Conservation (phyloP, 148 eudicot genomes). For the Rhododendron molle region DNA sequence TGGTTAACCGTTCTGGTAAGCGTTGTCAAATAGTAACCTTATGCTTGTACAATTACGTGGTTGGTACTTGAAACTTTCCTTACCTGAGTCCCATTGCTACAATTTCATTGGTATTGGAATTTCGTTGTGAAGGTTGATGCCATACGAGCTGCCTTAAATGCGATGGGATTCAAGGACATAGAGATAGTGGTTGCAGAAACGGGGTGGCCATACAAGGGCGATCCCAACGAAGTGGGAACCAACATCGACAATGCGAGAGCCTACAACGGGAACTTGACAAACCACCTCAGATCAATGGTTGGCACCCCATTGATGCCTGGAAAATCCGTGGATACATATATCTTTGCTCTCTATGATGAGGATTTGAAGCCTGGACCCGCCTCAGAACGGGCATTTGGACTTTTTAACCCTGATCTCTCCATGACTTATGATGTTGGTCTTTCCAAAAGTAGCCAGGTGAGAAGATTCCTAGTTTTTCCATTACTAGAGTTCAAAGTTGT, state of each 20-base stretch:
- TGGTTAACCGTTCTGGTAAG: background rate
- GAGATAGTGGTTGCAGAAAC: conserved; percentile 91
- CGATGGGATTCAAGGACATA: conserved; percentile 64
- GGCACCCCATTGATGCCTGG: conserved; percentile 95
- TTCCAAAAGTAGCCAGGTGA: conserved; percentile 46
- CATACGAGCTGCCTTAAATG: conserved; percentile 60
- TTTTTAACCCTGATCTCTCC: conserved; percentile 61
- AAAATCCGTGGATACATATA: conserved; percentile 70
- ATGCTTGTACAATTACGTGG: background rate
- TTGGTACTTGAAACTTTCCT: background rate
- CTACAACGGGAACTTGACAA: conserved; percentile 64
- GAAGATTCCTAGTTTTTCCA: background rate
- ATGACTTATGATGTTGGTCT: conserved; percentile 63
- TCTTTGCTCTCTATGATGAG: conserved; percentile 92
- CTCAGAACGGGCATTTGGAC: conserved; percentile 74
- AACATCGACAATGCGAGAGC: conserved; percentile 76
- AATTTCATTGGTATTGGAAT: background rate
- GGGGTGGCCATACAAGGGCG: conserved; percentile 91
- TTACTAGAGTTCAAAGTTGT: background rate
- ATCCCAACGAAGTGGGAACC: conserved; percentile 67
- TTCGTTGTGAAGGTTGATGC: conserved; percentile 65
- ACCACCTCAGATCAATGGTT: conserved; percentile 62
- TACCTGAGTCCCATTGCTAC: background rate
- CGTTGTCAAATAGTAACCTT: background rate
- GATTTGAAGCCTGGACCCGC: conserved; percentile 74